Evolutionary conservation across 2,329 filamentous ascomycete species (phyloP).

Genomic region (Chaetomium sp.): DNA sequence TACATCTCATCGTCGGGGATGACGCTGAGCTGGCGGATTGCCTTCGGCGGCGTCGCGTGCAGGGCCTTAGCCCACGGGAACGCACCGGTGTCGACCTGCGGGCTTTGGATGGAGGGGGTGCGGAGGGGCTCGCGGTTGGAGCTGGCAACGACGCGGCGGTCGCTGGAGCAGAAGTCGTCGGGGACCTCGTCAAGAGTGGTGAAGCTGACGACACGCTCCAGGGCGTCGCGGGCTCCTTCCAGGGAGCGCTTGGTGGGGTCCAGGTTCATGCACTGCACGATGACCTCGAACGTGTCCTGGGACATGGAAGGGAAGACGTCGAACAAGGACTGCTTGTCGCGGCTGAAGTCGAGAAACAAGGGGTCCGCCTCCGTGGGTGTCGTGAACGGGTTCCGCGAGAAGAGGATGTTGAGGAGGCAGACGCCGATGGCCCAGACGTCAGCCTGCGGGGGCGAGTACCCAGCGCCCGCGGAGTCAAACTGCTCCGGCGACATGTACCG

Average conservation of each 20-base stretch:
- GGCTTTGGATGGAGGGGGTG: conserved; percentile 89
- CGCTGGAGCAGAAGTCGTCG: conserved; percentile 87
- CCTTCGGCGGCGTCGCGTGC: conserved; percentile 64
- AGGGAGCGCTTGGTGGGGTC: conserved; percentile 87
- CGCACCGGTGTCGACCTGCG: conserved; percentile 69
- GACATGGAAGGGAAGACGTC: conserved; percentile 99
- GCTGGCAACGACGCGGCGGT: conserved; percentile 69
- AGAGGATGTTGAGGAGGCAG: conserved; percentile 91
- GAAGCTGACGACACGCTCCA: conserved; percentile 78
- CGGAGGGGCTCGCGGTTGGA: conserved; percentile 92
- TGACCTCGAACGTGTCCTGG: conserved; percentile 92
- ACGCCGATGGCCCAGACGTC: conserved; percentile 98
- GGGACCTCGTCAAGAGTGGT: conserved; percentile 86
- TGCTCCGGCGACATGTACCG: conserved; percentile 99
- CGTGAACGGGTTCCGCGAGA: conserved; percentile 93
- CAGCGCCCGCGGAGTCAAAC: conserved; percentile 78
- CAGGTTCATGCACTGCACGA: conserved; percentile 82
- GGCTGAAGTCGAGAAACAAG: conserved; percentile 85
- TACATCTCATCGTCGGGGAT: conserved; percentile 78
- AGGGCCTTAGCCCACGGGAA: conserved; percentile 95
- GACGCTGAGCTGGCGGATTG: conserved; percentile 75
- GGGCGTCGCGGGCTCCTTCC: conserved; percentile 66
- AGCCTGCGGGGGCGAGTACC: conserved; percentile 88
- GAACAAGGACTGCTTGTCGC: conserved; percentile 91
- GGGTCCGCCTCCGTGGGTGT: conserved; percentile 85